These are phyloP conservation scores for Amaranthus tricolor DNA, from an alignment of 179 eudicot species.

Conservation along the genomic window DNA sequence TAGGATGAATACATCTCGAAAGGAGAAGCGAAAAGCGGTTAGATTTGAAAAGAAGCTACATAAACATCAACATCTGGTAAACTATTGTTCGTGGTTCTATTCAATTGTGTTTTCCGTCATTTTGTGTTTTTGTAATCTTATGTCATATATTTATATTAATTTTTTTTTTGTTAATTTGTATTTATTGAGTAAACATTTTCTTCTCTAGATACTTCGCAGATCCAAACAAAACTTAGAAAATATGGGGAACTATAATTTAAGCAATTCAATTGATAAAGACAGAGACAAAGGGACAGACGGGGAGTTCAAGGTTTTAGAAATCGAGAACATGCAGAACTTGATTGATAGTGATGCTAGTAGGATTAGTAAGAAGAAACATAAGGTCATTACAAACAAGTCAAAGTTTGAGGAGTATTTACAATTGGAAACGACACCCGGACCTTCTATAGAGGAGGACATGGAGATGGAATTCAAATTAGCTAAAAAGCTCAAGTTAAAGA, in stretches of 20 bases:
- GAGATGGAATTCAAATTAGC: slow-evolving; percentile 57
- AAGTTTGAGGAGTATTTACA: slow-evolving; percentile 65
- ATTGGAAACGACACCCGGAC: slow-evolving; percentile 41
- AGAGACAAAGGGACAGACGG: slow-evolving; percentile 25
- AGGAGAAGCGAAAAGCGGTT: slow-evolving; percentile 35
- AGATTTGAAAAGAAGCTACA: slow-evolving; percentile 32
- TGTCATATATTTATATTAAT: too few relatives aligned
- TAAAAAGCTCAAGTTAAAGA: slow-evolving; percentile 66
- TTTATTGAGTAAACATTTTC: neutral
- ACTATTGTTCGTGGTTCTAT: neutral
- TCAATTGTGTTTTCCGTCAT: neutral
- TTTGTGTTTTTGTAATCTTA: neutral
- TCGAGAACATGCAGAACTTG: slow-evolving; percentile 1
- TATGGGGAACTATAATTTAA: slow-evolving; percentile 14
- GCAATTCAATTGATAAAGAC: slow-evolving; percentile 19
- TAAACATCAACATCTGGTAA: slow-evolving; percentile 35
- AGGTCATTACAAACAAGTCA: slow-evolving; percentile 45
- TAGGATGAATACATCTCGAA: slow-evolving; percentile 19
- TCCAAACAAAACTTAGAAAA: slow-evolving; percentile 19
- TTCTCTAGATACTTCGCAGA: slow-evolving; percentile 35
- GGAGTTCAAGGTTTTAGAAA: neutral
- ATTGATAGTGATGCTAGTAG: slow-evolving; percentile 9
- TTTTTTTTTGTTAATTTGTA: neutral
- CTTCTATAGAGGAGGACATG: slow-evolving; percentile 58
- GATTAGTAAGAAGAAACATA: slow-evolving; percentile 12